Evolutionary conservation across 2,329 filamentous ascomycete genomes (phyloP), one percentile per base, ranked within the genome.

Genomic region (Talaromyces sp.): DNA sequence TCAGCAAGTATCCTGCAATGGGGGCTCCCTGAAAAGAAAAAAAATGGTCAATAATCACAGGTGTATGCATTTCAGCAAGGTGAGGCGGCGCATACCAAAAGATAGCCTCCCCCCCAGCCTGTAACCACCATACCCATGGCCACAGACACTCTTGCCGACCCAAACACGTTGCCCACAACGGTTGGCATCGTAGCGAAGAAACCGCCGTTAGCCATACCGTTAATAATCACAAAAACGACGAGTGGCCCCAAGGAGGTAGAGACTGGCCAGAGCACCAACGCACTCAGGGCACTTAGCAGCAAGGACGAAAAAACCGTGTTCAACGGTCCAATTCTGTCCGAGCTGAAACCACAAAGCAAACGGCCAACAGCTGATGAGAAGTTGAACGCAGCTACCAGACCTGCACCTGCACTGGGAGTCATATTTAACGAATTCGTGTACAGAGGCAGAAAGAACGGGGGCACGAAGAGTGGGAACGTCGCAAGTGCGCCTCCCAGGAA

Each of bases 121-220:
- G 83, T 87, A 1, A 87, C 81, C 43, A 86, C 81, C 85, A 89
- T 88, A 4, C 85, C 82, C 82, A 89, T 86, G 0, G 84, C 85
- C 22, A 86, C 82, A 3, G 82, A 78, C 43, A 86, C 81, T 3
- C 84, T 78, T 0, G 80, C 81, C 3, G 81, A 84, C 1, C 85
- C 86, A 75, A 88, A 88, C 0, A 86, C 81, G 68, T 83, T 86
- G 0, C 84, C 83, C 0, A 89, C 84, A 1, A 86, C 86, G 0
- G 87, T 88, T 0, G 87, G 87, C 80, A 89, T 87, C 0, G 84
- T 84, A 1, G 84, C 83, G 70, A 89, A 89, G 77, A 89, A 89
- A 0, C 84, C 86, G 0, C 87, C 87, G 69, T 88, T 89, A 5
- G 84, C 81, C 43, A 82, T 75, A 0, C 87, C 87, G 68, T 88